phyloP scores from a whole-genome alignment of 2,329 filamentous ascomycete genomes.

The Didymella segeticola region DNA sequence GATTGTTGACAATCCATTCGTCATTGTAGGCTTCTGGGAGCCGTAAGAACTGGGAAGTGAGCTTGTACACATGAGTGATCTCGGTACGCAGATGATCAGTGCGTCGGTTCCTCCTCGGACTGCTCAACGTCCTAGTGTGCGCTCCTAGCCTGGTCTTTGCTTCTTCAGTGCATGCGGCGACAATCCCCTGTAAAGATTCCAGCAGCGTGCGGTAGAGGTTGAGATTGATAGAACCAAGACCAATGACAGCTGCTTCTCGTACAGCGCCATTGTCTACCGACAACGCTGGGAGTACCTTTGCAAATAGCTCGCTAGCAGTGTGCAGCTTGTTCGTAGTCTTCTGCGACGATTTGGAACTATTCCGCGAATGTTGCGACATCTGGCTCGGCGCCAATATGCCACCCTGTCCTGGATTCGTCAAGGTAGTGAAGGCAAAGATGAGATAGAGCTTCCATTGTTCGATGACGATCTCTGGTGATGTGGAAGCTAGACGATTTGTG shows the following conservation, averaged over 20 bases:
- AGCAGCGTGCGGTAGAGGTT: conserved; percentile 91
- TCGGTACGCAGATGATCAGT: conserved; percentile 90
- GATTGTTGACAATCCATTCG: conserved; percentile 87
- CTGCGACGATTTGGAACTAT: conserved; percentile 74
- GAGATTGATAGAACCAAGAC: conserved; percentile 92
- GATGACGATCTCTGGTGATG: conserved; percentile 84
- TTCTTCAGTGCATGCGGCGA: conserved; percentile 85
- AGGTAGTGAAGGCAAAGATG: conserved; percentile 94
- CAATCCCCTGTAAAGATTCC: conserved; percentile 86
- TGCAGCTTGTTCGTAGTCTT: conserved; percentile 79
- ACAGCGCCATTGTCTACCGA: conserved; percentile 81
- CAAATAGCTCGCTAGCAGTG: conserved; percentile 87
- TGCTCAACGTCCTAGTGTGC: conserved; percentile 85
- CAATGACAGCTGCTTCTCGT: conserved; percentile 86
- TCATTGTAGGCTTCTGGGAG: conserved; percentile 80
- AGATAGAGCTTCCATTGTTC: conserved; percentile 99
- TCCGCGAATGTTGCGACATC: conserved; percentile 77
- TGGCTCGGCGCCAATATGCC: conserved; percentile 64
- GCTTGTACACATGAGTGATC: conserved; percentile 93
- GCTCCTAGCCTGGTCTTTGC: conserved; percentile 76
- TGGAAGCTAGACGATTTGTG: conserved; percentile 65
- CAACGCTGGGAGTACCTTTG: conserved; percentile 86
- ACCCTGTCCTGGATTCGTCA: conserved; percentile 75
- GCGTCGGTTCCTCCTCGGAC: conserved; percentile 74
- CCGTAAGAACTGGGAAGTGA: conserved; percentile 88